Evolutionary conservation across 2,329 filamentous ascomycete genomes (phyloP), one percentile per base, ranked within the genome.

Genomic region (Exophiala calicioides): DNA sequence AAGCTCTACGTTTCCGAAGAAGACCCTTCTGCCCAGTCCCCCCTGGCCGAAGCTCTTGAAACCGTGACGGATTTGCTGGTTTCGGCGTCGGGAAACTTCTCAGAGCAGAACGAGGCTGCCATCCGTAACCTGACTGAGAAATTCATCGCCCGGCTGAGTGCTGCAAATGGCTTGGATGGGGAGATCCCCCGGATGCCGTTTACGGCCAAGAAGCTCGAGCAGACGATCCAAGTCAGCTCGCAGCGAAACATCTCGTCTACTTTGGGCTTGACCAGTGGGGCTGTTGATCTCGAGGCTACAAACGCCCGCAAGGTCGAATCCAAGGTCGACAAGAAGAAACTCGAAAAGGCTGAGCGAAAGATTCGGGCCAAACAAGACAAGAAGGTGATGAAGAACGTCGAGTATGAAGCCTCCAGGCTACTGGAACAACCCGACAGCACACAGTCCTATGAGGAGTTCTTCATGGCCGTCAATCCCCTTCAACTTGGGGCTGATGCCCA

Each of bases 321-420:
- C 61, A 89, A 91, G 66, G 93, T 98, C 52, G 93, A 98, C 72
- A 84, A 85, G 65, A 98, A 97, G 84, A 98, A 98, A 78, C 83
- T 98, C 15, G 93, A 98, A 70, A 98, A 98, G 74, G 93, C 93
- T 1, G 93, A 98, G 72, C 81, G 88, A 58, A 98, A 98, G 76
- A 93, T 98, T 65, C 88, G 90, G 37, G 90, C 90, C 62, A 98
- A 98, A 76, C 93, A 97, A 74, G 93, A 90, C 73, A 95, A 95
- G 77, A 98, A 98, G 76, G 82, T 84, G 26, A 96, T 93, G 84
- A 97, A 97, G 79, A 95, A 86, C 45, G 93, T 98, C 59, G 88
- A 96, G 70, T 98, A 98, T 68, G 93, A 98, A 72, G 88, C 93
- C 0, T 97, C 93, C 9, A 84, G 84, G 58, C 76, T 98, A 58